These are phyloP conservation scores for Pholiota microspora DNA, from an alignment of 768 basidiomycete species.

Conservation along the genomic window DNA sequence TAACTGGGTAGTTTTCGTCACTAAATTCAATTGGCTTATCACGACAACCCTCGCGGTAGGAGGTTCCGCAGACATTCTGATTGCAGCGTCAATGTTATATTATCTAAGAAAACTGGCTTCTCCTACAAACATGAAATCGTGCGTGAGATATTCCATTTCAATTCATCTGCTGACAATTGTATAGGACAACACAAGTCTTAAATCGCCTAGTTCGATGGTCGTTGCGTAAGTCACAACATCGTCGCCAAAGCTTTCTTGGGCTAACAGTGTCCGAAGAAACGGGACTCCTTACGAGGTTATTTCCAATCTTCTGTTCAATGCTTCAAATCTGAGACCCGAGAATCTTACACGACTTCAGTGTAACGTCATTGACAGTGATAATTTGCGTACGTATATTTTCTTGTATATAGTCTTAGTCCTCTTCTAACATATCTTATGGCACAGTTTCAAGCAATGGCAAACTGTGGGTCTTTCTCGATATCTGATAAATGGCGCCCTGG, in stretches of 20 bases:
- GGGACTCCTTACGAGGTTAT: slow-evolving; percentile 13
- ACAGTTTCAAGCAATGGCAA: slow-evolving; percentile 15
- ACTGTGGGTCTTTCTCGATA: not conserved
- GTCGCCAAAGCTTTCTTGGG: too few species aligned
- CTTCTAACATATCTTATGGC: not conserved
- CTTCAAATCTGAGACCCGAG: not conserved
- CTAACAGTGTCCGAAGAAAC: too few species aligned
- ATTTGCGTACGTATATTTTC: slow-evolving; percentile 4
- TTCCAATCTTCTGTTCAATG: not conserved
- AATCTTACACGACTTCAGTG: not conserved
- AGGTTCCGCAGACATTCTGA: slow-evolving; percentile 12
- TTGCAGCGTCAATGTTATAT: slow-evolving; percentile 10
- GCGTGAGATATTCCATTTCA: not conserved
- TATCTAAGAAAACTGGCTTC: slow-evolving; percentile 9
- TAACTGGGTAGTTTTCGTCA: slow-evolving; percentile 16
- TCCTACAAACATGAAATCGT: slow-evolving; percentile 11
- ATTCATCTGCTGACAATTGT: not conserved
- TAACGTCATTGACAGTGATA: slow-evolving; percentile 13
- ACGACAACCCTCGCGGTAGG: slow-evolving; percentile 13
- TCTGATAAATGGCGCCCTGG: not conserved
- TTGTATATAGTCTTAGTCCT: too few species aligned
- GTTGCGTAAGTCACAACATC: slow-evolving; percentile 12
- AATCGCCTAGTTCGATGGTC: slow-evolving; percentile 13
- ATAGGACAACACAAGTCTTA: slow-evolving; percentile 3
- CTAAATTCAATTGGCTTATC: slow-evolving; percentile 10